Conservation (phyloP, 108 stramenopile species). For the Fragilaria crotonensis region DNA sequence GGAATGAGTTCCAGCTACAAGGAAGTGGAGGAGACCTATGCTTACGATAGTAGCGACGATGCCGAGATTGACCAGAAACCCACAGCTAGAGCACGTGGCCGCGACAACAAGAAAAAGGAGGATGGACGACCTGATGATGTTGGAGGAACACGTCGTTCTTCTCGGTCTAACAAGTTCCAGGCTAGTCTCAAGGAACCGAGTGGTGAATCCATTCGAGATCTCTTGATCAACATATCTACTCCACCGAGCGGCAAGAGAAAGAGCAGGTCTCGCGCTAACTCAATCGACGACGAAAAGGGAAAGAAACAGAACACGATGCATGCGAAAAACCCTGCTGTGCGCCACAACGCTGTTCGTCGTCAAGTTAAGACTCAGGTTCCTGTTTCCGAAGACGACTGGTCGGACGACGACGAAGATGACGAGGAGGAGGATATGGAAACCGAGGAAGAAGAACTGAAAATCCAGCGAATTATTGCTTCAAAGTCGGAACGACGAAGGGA, state of each 20-base stretch:
- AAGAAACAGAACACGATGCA: slow-evolving; percentile 2
- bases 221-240: slow-evolving; percentile 3
- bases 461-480: slow-evolving; percentile 66
- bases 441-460: slow-evolving; percentile 57
- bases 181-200: slow-evolving; percentile 40
- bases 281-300: background rate
- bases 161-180: slow-evolving; percentile 29
- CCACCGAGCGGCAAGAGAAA: background rate
- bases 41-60: too few relatives aligned
- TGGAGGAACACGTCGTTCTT: slow-evolving; percentile 7
- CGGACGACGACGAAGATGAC: slow-evolving; percentile 18
- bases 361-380: slow-evolving; percentile 15
- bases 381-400: slow-evolving; percentile 20
- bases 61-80: too few relatives aligned
- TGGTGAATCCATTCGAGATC: slow-evolving; percentile 18
- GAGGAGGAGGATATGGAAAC: slow-evolving; percentile 51
- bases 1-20: too few relatives aligned
- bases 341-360: slow-evolving; percentile 32
- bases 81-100: background rate
- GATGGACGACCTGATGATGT: slow-evolving; percentile 11
- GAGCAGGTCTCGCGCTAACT: background rate
- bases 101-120: background rate
- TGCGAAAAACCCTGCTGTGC: slow-evolving; percentile 35
- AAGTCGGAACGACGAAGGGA: slow-evolving; percentile 33
- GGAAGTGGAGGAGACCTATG: too few relatives aligned